A percentile compares a stretch with the other conserved stretches of the same genome.
Conservation (phyloP, 495 filamentous ascomycete species). For the Tuber microsphaerosporum region DNA sequence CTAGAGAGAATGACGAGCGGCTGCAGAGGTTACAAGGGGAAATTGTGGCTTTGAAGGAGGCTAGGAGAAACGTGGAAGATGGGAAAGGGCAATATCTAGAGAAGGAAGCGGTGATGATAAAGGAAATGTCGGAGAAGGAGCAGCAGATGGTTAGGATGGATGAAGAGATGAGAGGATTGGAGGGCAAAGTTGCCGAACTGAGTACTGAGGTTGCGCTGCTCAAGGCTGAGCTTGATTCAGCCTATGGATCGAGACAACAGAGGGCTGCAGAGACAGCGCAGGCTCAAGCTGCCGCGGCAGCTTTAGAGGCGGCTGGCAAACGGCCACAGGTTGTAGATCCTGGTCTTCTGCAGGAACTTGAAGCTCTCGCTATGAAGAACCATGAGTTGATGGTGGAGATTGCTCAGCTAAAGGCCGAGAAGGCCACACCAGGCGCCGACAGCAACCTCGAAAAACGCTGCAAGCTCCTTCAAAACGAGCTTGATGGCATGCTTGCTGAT, state of each 20-base stretch:
- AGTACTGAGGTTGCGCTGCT: constrained; percentile 88
- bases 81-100: constrained; percentile 11
- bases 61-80: constrained; percentile 22
- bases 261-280: constrained; percentile 69
- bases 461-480: constrained; percentile 64
- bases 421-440: constrained; percentile 37
- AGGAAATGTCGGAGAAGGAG: constrained; percentile 44
- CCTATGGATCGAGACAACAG: constrained; percentile 72
- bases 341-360: constrained; percentile 58
- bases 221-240: constrained; percentile 88
- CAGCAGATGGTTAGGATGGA: constrained; percentile 50
- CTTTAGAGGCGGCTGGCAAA: constrained; percentile 36
- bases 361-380: constrained; percentile 57
- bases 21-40: constrained; percentile 34
- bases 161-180: constrained; percentile 64
- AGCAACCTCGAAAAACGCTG: constrained; percentile 54
- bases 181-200: constrained; percentile 73
- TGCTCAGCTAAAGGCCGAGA: constrained; percentile 48
- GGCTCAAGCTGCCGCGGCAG: constrained; percentile 31
- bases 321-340: constrained; percentile 47
- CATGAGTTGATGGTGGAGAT: constrained; percentile 56
- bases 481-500: constrained; percentile 72
- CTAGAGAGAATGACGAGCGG: constrained; percentile 23
- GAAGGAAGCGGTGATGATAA: constrained; percentile 23
- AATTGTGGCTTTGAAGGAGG: constrained; percentile 24